Evolutionary conservation across 2,329 filamentous ascomycete genomes (phyloP).

Genomic region (Hymenoscyphus fructigenus): DNA sequence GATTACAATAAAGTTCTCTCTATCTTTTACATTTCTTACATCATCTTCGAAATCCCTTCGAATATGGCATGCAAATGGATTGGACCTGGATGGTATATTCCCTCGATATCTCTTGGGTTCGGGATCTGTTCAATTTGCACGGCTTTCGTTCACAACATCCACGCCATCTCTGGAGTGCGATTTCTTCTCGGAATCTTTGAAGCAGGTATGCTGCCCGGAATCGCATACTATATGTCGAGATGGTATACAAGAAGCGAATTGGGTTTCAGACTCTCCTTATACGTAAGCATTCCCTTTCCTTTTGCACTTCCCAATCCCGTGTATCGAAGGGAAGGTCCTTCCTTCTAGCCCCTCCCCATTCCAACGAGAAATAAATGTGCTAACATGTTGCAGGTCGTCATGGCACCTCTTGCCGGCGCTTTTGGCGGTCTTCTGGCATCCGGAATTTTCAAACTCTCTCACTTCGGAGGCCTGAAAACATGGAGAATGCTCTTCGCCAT

Average conservation of each 20-base stretch:
- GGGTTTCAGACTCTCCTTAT: conserved; percentile 64
- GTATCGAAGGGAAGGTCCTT: background rate
- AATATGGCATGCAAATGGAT: conserved; percentile 70
- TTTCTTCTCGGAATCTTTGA: conserved; percentile 70
- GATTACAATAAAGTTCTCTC: conserved; percentile 70
- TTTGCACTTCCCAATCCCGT: background rate
- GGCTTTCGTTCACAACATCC: conserved; percentile 59
- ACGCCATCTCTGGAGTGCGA: conserved; percentile 53
- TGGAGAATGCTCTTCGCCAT: conserved; percentile 74
- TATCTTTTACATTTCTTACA: conserved; percentile 63
- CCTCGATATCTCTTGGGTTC: conserved; percentile 60
- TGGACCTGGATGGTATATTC: conserved; percentile 71
- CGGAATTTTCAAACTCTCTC: conserved; percentile 60
- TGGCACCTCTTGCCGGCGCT: conserved; percentile 67
- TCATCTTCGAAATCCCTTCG: conserved; percentile 63
- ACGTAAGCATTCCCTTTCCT: conserved; percentile 39
- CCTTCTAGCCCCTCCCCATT: background rate
- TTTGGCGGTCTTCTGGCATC: conserved; percentile 68
- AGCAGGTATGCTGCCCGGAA: conserved; percentile 62
- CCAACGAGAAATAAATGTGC: background rate
- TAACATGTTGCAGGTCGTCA: conserved; percentile 47
- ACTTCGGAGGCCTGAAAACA: conserved; percentile 48
- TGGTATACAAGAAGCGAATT: conserved; percentile 72
- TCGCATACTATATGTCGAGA: conserved; percentile 69
- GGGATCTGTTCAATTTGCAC: conserved; percentile 63